Conservation (phyloP, 371 early-diverging fungal species). For the Mortierella sp. region DNA sequence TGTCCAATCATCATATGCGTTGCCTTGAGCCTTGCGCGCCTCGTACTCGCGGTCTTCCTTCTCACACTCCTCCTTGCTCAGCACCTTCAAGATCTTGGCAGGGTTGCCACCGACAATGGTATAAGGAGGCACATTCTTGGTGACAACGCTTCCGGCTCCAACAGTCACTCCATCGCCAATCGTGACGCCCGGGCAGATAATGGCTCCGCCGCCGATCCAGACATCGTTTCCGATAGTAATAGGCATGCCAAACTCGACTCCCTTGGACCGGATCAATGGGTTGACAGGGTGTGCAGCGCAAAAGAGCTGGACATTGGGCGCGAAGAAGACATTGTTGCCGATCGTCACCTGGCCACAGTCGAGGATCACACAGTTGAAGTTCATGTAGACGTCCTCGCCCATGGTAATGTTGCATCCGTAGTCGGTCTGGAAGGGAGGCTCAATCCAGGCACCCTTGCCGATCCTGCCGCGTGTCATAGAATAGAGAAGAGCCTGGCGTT, state of each 20-base stretch:
- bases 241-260: conserved; percentile 65
- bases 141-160: conserved; percentile 78
- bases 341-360: conserved; percentile 77
- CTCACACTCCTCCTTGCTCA: conserved; percentile 47
- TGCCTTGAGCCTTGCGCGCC: conserved; percentile 26
- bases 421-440: conserved; percentile 77
- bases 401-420: conserved; percentile 81
- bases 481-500: conserved; percentile 58
- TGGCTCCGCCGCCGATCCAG: conserved; percentile 81
- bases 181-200: conserved; percentile 86
- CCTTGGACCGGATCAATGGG: conserved; percentile 58
- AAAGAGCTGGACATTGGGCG: conserved; percentile 84
- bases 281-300: conserved; percentile 83
- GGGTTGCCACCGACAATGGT: conserved; percentile 89
- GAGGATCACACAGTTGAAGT: conserved; percentile 75
- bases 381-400: conserved; percentile 77
- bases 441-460: conserved; percentile 68
- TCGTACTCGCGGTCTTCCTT: conserved; percentile 40
- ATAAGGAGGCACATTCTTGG: conserved; percentile 82
- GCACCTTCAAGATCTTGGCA: conserved; percentile 71
- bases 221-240: conserved; percentile 78
- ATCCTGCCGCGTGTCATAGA: conserved; percentile 67
- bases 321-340: conserved; percentile 78
- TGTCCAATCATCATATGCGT: conserved; percentile 40
- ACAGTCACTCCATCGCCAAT: conserved; percentile 79